Base-by-base conservation (phyloP, 108 stramenopile species). In the Pelagomonas calceolata region DNA sequence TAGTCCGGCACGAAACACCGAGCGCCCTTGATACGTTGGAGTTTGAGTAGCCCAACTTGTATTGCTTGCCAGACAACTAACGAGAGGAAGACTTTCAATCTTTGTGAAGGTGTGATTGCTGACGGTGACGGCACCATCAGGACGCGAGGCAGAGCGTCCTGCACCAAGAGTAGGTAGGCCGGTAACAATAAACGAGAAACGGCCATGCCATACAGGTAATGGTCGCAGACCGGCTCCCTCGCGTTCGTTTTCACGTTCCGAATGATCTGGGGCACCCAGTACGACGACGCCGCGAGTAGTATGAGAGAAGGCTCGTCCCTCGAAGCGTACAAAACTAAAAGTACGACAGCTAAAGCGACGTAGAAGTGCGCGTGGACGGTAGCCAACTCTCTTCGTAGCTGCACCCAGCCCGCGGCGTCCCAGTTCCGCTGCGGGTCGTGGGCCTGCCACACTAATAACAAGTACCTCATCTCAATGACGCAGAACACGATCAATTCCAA, bases 191-290 rank as follows among this genome's bases (percentile, higher is more conserved):
- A 64, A 0, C 78, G 74, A 18, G 80, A n/a, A 29, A 36, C 36
- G 18, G 68, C 37, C 37, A 74, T 79, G 36, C 66, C 76, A 29
- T 72, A 15, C n/a, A 84, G 14, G 71, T 77, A 80, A 17, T n/a
- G 10, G 26, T 10, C 43, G 64, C 66, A 30, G 26, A 82, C 36
- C 26, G 39, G 67, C 7, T 71, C 30, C 33, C 46, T 16, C 16
- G 44, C 34, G 44, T 70, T 69, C 21, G 32, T 21, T 32, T 7
- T 32, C 34, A 66, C 75, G 35, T 77, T 81, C 45, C 34, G 33
- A 15, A 75, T 30, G 31, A 84, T 82, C 60, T 84, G 80, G 18
- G 82, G 82, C 36, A 80, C 72, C 83, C 83, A 84, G 73, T 76
- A 84, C 63, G 75, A 73, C 64, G 45, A 70, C 39, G 70, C 63